A percentile compares a stretch with the other conserved stretches of the same genome.
Conservation (phyloP, 148 eudicot species). For the Drosera capensis region DNA sequence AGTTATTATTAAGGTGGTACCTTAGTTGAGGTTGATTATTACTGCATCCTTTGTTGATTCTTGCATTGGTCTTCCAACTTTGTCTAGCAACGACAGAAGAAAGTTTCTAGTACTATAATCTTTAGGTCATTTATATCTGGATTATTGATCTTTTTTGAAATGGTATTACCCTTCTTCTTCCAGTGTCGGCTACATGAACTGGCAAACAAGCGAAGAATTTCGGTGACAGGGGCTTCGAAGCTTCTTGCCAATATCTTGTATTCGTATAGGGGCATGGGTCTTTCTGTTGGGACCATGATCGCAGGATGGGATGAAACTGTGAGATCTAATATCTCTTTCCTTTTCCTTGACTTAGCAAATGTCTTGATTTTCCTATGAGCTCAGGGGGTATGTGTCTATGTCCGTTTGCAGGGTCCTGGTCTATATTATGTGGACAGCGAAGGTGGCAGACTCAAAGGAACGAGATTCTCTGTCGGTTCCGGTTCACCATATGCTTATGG, state of each 20-base stretch:
- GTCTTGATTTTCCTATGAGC: not conserved
- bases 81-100: no score
- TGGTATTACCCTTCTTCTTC: no score
- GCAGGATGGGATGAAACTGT: conserved; percentile 99
- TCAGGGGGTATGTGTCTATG: not conserved
- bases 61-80: not conserved
- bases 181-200: conserved; percentile 93
- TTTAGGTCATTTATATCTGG: no score
- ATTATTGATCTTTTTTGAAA: no score
- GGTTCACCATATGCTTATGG: conserved; percentile 99
- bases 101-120: no score
- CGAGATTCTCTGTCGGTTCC: conserved; percentile 90
- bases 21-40: no score
- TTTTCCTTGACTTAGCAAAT: not conserved
- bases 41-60: not conserved
- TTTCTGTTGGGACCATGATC: conserved; percentile 98
- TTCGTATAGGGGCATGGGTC: conserved; percentile 90
- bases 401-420: conserved; percentile 78
- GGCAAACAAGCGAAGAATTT: conserved; percentile 93
- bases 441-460: conserved; percentile 95
- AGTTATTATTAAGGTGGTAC: no score
- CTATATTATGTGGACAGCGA: conserved; percentile 97
- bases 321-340: conserved; percentile 5
- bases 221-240: conserved; percentile 95
- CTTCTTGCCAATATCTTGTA: conserved; percentile 87